Percentiles rank a stretch among this genome's conserved stretches.
Conservation (phyloP, 2,329 filamentous ascomycete species). For the Fusarium udum region DNA sequence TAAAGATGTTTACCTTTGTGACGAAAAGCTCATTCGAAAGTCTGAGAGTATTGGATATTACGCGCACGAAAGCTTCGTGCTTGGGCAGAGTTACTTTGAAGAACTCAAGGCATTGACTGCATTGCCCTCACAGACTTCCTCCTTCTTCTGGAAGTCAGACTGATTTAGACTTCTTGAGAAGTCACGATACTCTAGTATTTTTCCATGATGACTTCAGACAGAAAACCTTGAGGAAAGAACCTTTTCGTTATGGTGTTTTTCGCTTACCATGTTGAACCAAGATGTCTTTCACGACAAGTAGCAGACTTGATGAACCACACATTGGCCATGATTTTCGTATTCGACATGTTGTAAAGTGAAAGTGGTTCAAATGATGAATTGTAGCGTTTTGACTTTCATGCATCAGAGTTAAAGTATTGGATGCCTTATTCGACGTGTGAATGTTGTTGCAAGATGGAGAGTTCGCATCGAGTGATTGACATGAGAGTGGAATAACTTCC, state of each 20-base stretch:
- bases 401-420: neutral
- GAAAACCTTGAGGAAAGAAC: neutral
- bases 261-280: neutral
- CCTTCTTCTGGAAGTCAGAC: neutral
- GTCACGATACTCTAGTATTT: neutral
- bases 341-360: neutral
- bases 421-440: neutral
- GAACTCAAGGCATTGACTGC: neutral
- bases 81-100: neutral
- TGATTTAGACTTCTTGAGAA: neutral
- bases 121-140: neutral
- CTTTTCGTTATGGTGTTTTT: neutral
- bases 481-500: constrained; percentile 61
- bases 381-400: neutral
- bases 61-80: neutral
- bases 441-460: too few relatives aligned
- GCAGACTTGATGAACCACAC: neutral
- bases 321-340: accelerated
- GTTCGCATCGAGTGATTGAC: neutral
- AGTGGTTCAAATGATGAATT: neutral
- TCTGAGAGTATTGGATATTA: neutral
- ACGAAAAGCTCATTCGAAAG: neutral
- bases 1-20: neutral
- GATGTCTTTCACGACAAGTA: neutral
- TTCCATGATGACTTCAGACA: neutral